These are phyloP conservation scores for Kwoniella mangroviensis DNA, from an alignment of 768 basidiomycete species.

Conservation along the genomic window DNA sequence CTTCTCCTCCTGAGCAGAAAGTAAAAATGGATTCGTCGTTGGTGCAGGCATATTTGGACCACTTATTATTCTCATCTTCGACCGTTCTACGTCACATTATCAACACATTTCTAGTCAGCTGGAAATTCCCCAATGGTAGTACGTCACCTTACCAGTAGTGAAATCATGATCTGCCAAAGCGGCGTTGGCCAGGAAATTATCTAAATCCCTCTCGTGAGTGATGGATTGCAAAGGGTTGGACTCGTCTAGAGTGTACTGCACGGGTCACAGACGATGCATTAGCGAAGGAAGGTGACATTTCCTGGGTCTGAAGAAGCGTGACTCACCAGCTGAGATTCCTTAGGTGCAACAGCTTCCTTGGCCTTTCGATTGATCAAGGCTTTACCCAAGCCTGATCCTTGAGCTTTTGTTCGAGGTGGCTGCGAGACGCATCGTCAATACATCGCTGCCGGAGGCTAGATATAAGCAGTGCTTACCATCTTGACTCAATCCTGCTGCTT, in stretches of 20 bases:
- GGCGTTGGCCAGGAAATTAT: conserved; percentile 93
- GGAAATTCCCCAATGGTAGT: too few relatives aligned
- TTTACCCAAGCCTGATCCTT: conserved; percentile 73
- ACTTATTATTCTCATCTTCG: conserved; percentile 59
- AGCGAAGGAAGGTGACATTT: neutral
- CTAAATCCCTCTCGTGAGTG: conserved; percentile 92
- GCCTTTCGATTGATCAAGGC: conserved; percentile 92
- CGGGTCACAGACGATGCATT: neutral
- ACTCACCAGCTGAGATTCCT: conserved; percentile 72
- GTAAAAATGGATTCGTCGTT: conserved; percentile 79
- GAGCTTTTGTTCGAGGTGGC: conserved; percentile 50
- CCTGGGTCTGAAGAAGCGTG: neutral
- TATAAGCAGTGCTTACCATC: neutral
- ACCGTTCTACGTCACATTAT: conserved; percentile 51
- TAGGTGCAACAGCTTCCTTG: conserved; percentile 67
- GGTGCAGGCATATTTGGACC: conserved; percentile 47
- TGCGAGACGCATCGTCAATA: neutral
- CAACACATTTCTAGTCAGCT: neutral
- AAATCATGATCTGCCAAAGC: conserved; percentile 94
- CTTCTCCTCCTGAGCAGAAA: conserved; percentile 79
- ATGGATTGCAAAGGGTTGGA: conserved; percentile 72
- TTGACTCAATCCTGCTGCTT: neutral
- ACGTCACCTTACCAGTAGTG: conserved; percentile 73
- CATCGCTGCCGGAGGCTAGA: neutral
- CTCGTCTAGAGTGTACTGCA: conserved; percentile 77